Evolutionary conservation across 225 moss, liverwort and hornwort genomes (phyloP), one percentile per base, ranked within the genome.

Genomic region (Asterella californica): DNA sequence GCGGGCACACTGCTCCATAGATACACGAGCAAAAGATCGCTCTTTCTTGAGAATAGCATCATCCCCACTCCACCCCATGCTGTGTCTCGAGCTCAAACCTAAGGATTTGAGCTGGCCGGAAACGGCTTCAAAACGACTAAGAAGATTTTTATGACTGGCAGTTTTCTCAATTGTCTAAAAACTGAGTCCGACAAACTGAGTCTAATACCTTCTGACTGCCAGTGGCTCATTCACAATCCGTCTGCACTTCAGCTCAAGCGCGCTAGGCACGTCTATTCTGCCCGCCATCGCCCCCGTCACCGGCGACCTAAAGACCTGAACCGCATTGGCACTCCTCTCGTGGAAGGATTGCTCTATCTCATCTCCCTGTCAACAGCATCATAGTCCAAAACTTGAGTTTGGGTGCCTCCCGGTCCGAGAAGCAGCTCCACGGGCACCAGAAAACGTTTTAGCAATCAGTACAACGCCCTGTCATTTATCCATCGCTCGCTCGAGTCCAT

Each of bases 11-110:
- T 18, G 57, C 14, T 67, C 37, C 55, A 30, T 32, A 33, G 22
- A 38, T 10, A 11, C 34, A 9, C 75, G 75, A 64, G 29, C 61
- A 6, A 46, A 30, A 24, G 64, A 63, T 22, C 78, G 78, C 42
- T 66, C 78, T 65, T 48, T 46, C 65, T 47, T 46, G 47, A 30
- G 27, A 18, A 19, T 45, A 0, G 77, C n/a, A 62, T 78, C 78
- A n/a, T 76, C 76, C 17, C 76, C 76, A 62, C 60, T 76, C 76
- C 76, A 76, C 7, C 76, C 76, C 76, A 76, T 76, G 38, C 34
- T 55, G 19, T 0, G 0, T 46, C 45, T 48, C 24, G 14, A 71
- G 71, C 71, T 71, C 71, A 71, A 71, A 71, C 45, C 45, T 47
- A n/a, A 12, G 12, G 10, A 45, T 24, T 38, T 38, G 69, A 53